Evolutionary conservation across 2,329 filamentous ascomycete species (phyloP).

Genomic region (Aspergillus novofumigatus): DNA sequence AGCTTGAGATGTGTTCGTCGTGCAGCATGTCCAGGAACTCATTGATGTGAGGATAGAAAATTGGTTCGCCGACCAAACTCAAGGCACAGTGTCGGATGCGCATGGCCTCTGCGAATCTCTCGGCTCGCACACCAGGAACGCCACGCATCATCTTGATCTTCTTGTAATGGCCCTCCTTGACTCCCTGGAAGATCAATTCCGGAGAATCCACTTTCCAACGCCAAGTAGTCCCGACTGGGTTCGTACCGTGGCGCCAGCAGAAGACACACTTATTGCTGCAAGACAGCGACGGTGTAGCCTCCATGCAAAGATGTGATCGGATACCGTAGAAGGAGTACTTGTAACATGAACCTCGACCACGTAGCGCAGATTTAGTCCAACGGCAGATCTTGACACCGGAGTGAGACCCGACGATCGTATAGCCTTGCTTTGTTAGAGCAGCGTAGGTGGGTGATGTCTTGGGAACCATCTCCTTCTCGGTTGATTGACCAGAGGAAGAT

Average conservation of each 20-base stretch:
- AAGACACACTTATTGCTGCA: constrained; percentile 99
- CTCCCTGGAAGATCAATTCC: constrained; percentile 81
- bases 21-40: constrained; percentile 83
- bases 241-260: constrained; percentile 97
- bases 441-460: constrained; percentile 82
- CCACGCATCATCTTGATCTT: constrained; percentile 98
- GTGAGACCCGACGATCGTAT: constrained; percentile 90
- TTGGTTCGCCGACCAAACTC: constrained; percentile 91
- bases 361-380: constrained; percentile 95
- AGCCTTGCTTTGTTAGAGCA: constrained; percentile 91
- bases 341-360: constrained; percentile 92
- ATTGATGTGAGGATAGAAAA: constrained; percentile 98
- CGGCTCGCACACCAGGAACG: constrained; percentile 85
- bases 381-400: constrained; percentile 97
- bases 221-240: constrained; percentile 95
- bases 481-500: constrained; percentile 30
- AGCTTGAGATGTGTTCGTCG: constrained; percentile 80
- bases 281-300: constrained; percentile 89
- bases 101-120: constrained; percentile 90
- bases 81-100: constrained; percentile 89
- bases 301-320: constrained; percentile 95
- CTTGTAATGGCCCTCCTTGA: constrained; percentile 88
- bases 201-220: constrained; percentile 92
- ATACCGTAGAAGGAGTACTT: constrained; percentile 98
- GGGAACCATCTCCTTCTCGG: constrained; percentile 88